phyloP scores from a whole-genome alignment of 2,329 filamentous ascomycete species.

The Cercospora zeina region DNA sequence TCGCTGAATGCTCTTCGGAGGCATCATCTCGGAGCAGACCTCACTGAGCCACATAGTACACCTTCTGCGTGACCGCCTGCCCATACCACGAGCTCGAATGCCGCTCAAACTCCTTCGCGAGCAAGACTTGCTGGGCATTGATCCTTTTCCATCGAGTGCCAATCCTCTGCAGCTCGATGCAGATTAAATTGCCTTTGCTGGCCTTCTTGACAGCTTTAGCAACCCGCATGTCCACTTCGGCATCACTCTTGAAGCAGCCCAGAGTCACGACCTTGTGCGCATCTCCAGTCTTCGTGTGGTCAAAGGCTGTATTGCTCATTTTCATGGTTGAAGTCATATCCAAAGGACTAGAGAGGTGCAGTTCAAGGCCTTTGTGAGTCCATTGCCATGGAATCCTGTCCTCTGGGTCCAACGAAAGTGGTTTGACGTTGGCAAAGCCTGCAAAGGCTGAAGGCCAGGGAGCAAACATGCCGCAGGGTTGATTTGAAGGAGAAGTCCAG shows the following conservation, averaged over 20 bases:
- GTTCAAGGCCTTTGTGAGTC: constrained; percentile 9
- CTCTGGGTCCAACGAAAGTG: constrained; percentile 1
- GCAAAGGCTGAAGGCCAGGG: constrained; percentile 14
- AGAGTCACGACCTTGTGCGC: constrained; percentile 11
- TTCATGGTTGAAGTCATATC: constrained; percentile 1
- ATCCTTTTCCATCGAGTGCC: constrained; percentile 13
- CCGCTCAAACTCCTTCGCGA: constrained; percentile 3
- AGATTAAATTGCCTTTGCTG: constrained; percentile 9
- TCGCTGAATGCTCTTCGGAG: background rate
- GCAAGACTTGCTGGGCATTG: constrained; percentile 8
- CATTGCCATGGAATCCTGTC: constrained; percentile 11
- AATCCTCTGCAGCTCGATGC: constrained; percentile 11
- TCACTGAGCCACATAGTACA: constrained; percentile 12
- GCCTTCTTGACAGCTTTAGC: constrained; percentile 9
- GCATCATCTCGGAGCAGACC: background rate
- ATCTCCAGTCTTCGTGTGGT: constrained; percentile 6
- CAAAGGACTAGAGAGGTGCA: constrained; percentile 2
- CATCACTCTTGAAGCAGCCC: constrained; percentile 10
- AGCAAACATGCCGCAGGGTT: constrained; percentile 14
- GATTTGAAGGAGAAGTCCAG: constrained; percentile 21
- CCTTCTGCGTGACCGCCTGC: background rate
- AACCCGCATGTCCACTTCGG: constrained; percentile 4
- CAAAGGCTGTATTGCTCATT: constrained; percentile 2
- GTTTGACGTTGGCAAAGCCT: constrained; percentile 6
- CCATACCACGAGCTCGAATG: constrained; percentile 2